Evolutionary conservation across 305 asterid genomes (phyloP).

Genomic region (Solanum hybrid): DNA sequence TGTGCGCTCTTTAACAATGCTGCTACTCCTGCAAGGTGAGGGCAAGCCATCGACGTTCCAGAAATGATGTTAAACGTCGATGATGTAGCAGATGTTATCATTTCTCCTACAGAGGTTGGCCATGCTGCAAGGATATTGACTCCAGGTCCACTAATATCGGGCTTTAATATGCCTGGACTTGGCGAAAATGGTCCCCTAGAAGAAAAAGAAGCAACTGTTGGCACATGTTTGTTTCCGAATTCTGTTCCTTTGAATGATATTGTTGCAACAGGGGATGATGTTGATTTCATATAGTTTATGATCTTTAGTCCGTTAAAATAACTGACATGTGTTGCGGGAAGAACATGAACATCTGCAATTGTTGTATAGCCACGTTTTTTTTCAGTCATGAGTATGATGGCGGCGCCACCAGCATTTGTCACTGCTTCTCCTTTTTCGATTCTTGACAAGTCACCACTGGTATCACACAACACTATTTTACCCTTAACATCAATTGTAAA

Average conservation of each 20-base stretch:
- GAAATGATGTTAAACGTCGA: not conserved
- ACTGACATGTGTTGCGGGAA: not conserved
- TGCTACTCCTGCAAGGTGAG: not conserved
- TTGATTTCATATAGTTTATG: not conserved
- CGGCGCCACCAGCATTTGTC: not conserved
- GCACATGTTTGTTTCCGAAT: not conserved
- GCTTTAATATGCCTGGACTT: not conserved
- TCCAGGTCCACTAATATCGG: not conserved
- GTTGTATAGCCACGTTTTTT: not conserved
- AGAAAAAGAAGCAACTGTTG: not conserved
- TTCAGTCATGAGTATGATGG: not conserved
- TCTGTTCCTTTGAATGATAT: not conserved
- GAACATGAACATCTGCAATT: not conserved
- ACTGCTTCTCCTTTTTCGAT: not conserved
- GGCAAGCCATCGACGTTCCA: not conserved
- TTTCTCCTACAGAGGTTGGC: not conserved
- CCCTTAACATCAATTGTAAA: not conserved
- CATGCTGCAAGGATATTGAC: not conserved
- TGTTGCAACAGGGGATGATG: not conserved
- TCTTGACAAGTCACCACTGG: not conserved
- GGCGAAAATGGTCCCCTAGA: not conserved
- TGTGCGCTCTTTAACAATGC: not conserved
- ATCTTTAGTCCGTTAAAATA: not conserved
- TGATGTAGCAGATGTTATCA: not conserved
- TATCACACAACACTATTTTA: not conserved